Evolutionary conservation across 2,329 filamentous ascomycete species (phyloP).

Genomic region (Pestalotiopsis sp.): DNA sequence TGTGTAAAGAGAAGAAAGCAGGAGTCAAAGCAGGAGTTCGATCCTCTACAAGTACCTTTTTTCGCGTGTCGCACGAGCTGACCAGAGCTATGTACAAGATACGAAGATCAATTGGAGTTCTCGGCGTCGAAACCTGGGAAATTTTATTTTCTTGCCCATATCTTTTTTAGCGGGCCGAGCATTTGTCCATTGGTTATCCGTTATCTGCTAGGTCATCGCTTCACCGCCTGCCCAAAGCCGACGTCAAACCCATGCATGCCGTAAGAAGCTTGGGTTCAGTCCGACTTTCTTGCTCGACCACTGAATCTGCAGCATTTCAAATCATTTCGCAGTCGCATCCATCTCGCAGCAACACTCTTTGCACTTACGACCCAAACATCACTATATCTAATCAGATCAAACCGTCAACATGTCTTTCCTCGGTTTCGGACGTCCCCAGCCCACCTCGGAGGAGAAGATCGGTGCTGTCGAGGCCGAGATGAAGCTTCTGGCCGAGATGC

Average conservation of each 20-base stretch:
- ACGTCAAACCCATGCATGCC: background rate
- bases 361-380: background rate
- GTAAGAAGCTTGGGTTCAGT: background rate
- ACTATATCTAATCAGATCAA: background rate
- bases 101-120: background rate
- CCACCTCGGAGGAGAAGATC: slow-evolving; percentile 95
- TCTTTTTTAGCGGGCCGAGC: background rate
- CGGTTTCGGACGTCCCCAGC: slow-evolving; percentile 74
- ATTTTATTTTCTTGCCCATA: slow-evolving; percentile 4
- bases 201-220: background rate
- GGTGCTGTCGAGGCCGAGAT: slow-evolving; percentile 94
- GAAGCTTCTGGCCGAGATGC: slow-evolving; percentile 97
- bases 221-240: slow-evolving; percentile 25
- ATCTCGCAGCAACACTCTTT: background rate
- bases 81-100: slow-evolving; percentile 15
- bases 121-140: background rate
- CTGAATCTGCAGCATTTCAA: slow-evolving; percentile 4
- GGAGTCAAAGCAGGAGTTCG: background rate
- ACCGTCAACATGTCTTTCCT: slow-evolving; percentile 66
- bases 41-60: background rate
- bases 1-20: background rate
- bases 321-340: slow-evolving; percentile 4
- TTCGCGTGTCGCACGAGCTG: background rate
- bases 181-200: background rate
- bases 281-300: background rate